phyloP scores from a whole-genome alignment of 2,329 filamentous ascomycete genomes.

The Colletotrichum spaethianum region DNA sequence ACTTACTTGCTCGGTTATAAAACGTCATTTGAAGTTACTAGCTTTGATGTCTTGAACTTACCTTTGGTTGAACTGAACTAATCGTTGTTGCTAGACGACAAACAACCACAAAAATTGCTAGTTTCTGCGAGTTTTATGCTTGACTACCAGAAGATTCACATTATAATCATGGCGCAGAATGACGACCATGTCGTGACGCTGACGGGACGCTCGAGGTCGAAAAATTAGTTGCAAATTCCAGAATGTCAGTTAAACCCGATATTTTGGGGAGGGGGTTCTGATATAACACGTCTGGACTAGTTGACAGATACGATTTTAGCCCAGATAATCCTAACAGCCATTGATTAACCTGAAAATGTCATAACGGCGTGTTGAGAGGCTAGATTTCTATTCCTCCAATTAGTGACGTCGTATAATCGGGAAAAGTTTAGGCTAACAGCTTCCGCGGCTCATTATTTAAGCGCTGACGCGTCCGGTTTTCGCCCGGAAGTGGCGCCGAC shows the following conservation, averaged over 20 bases:
- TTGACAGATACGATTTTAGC: too few relatives aligned
- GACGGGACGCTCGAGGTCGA: too few relatives aligned
- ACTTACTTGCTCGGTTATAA: not conserved
- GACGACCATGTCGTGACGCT: too few relatives aligned
- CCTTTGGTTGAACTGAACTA: slow-evolving; percentile 70
- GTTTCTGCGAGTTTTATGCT: too few relatives aligned
- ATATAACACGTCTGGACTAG: too few relatives aligned
- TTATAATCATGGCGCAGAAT: too few relatives aligned
- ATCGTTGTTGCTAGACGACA: slow-evolving; percentile 86
- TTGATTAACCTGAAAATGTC: not conserved
- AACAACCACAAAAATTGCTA: slow-evolving; percentile 82
- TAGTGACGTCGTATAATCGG: slow-evolving; percentile 20
- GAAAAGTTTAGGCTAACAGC: slow-evolving; percentile 23
- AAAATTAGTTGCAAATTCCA: too few relatives aligned
- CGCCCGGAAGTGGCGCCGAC: not conserved
- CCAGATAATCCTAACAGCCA: slow-evolving; percentile 65
- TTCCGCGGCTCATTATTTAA: slow-evolving; percentile 29
- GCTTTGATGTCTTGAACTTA: slow-evolving; percentile 70
- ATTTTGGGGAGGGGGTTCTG: too few relatives aligned
- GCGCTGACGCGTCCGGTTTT: not conserved
- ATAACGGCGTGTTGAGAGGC: not conserved
- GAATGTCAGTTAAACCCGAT: too few relatives aligned
- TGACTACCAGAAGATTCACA: too few relatives aligned
- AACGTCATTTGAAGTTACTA: slow-evolving; percentile 47
- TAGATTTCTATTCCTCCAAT: not conserved